Evolutionary conservation across 495 filamentous ascomycete species (phyloP), one percentile per base, ranked within the genome.

Genomic region (Hyphodiscus hymeniophilus): DNA sequence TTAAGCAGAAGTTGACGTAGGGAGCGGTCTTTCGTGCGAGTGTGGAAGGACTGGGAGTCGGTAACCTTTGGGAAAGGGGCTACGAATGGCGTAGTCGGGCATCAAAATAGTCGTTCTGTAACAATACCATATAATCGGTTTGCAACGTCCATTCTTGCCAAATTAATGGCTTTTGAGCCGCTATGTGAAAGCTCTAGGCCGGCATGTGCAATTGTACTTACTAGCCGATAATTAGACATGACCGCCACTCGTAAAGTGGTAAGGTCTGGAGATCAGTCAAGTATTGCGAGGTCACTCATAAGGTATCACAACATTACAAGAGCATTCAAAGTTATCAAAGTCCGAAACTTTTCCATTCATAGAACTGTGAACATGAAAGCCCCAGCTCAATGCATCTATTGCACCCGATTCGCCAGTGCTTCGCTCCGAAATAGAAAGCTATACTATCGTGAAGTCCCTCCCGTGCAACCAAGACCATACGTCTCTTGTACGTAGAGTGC

Each of bases 1-100:
- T 98, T 73, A 98, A 98, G 77, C 92, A 98, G 72, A 98, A 98
- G 73, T 76, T 98, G 60, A 97, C 92, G 38, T 92, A 68, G 56
- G 20, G 13, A 13, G 17, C 17, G 35, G 12, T 18, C 12, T 22
- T 23, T 31, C n/a, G 21, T 21, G 36, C 7, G 12, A 28, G 15
- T 20, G 38, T 20, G 13, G 12, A 7, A 12, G 21, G 24, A 17
- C 22, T 40, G 10, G 40, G 35, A 31, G 33, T 10, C 11, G 13
- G 38, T 43, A 39, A 39, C 28, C 34, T 38, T 28, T 36, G 15
- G 32, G 20, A 36, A n/a, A 11, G 18, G 15, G 33, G 33, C 7
- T 26, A 30, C 17, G 33, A 36, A 17, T 32, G 18, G 38, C 17
- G 41, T 42, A 31, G 30, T 24, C 28, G 38, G 26, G 28, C 11